These are phyloP conservation scores for Cyclocybe aegerita DNA, from an alignment of 768 basidiomycete genomes.

Conservation along the genomic window DNA sequence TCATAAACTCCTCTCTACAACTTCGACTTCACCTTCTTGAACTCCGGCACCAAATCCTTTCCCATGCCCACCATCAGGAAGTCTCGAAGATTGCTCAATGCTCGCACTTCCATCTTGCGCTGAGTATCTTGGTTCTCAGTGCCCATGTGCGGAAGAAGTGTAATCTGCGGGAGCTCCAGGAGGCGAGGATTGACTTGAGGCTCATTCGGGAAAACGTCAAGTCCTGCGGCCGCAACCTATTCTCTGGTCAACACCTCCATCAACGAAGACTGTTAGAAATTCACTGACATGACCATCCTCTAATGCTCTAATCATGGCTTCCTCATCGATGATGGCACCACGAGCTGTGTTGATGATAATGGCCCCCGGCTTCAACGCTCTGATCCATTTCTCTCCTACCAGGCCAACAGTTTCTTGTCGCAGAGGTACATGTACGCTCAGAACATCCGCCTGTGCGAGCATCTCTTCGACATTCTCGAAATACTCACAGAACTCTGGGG, in stretches of 20 bases:
- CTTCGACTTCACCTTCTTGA: constrained; percentile 31
- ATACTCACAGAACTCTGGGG: constrained; percentile 78
- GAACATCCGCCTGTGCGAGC: constrained; percentile 71
- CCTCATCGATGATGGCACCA: constrained; percentile 90
- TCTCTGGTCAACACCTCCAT: constrained; percentile 6
- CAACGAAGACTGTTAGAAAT: background rate
- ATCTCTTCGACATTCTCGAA: constrained; percentile 62
- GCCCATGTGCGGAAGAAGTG: constrained; percentile 90
- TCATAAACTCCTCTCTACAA: constrained; percentile 14
- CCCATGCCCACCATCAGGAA: constrained; percentile 65
- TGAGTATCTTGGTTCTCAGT: constrained; percentile 84
- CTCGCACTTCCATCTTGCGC: constrained; percentile 82
- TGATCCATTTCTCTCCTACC: constrained; percentile 75
- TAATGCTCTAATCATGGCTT: constrained; percentile 80
- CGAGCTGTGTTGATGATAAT: constrained; percentile 87
- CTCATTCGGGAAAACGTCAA: constrained; percentile 88
- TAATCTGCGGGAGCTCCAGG: constrained; percentile 79
- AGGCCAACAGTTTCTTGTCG: constrained; percentile 70
- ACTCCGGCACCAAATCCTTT: constrained; percentile 68
- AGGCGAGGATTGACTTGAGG: constrained; percentile 78
- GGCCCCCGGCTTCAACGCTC: constrained; percentile 72
- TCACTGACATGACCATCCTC: constrained; percentile 81
- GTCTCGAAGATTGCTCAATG: constrained; percentile 73
- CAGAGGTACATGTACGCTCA: constrained; percentile 86
- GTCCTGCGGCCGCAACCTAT: constrained; percentile 76